phyloP scores from a whole-genome alignment of 2,329 filamentous ascomycete species.

The Claviceps humidiphila region DNA sequence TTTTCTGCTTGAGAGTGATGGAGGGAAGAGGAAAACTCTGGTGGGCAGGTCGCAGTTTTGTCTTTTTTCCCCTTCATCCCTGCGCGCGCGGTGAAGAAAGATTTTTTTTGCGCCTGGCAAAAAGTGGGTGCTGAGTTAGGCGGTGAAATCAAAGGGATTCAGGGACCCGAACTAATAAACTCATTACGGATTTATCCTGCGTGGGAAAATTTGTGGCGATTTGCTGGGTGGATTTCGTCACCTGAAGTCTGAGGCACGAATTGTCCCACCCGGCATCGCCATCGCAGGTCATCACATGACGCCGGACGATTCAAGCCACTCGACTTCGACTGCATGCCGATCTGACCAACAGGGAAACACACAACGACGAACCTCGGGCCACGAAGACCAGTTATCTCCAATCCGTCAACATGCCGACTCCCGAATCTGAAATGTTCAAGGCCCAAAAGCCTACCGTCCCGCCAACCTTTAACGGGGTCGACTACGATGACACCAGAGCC shows the following conservation, averaged over 20 bases:
- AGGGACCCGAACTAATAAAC: too few relatives aligned
- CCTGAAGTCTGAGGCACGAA: constrained; percentile 15
- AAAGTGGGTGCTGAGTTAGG: constrained; percentile 20
- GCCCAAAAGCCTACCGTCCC: constrained; percentile 72
- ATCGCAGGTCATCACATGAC: too few relatives aligned
- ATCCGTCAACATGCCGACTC: constrained; percentile 54
- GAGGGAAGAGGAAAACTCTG: neutral
- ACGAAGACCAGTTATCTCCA: neutral
- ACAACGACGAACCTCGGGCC: neutral
- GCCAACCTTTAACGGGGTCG: constrained; percentile 74
- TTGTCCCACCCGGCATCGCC: neutral
- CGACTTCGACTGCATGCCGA: neutral
- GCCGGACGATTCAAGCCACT: neutral
- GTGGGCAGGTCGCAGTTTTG: constrained; percentile 5
- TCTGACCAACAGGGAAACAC: neutral
- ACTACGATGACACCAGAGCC: constrained; percentile 70
- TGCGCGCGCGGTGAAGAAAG: constrained; percentile 1
- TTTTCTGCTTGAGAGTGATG: neutral
- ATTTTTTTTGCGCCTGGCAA: constrained; percentile 20
- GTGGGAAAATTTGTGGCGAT: too few relatives aligned
- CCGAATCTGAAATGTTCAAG: constrained; percentile 70
- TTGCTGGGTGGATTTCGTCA: too few relatives aligned
- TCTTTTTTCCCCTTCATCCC: constrained; percentile 11
- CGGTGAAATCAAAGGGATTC: constrained; percentile 18
- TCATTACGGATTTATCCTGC: too few relatives aligned